Evolutionary conservation across 2,329 filamentous ascomycete species (phyloP).

Genomic region (Penicillium sp.): DNA sequence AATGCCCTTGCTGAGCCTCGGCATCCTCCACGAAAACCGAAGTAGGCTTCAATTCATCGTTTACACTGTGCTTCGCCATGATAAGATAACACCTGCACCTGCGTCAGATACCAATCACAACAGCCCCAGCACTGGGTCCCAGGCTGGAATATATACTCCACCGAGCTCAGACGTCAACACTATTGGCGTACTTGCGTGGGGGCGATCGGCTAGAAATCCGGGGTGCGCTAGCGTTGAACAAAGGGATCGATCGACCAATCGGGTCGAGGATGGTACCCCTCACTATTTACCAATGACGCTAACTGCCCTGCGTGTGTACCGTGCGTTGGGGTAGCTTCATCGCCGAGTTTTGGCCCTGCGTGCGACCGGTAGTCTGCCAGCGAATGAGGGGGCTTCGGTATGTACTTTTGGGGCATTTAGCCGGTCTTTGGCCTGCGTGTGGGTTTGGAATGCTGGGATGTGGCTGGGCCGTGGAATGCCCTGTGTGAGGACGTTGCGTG

Average conservation of each 20-base stretch:
- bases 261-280: neutral
- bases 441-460: slow-evolving; percentile 4
- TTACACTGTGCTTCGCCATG: slow-evolving; percentile 14
- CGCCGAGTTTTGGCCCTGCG: slow-evolving; percentile 2
- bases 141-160: slow-evolving; percentile 12
- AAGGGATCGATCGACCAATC: slow-evolving; percentile 10
- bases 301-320: slow-evolving; percentile 9
- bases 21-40: slow-evolving; percentile 17
- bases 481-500: slow-evolving; percentile 2
- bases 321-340: neutral
- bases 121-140: neutral
- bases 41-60: slow-evolving; percentile 10
- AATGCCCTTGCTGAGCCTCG: slow-evolving; percentile 8
- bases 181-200: slow-evolving; percentile 5
- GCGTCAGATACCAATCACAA: neutral
- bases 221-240: slow-evolving; percentile 13
- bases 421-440: neutral
- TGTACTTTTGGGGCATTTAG: neutral
- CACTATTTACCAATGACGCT: neutral
- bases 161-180: neutral
- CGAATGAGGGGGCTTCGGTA: neutral
- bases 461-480: slow-evolving; percentile 7
- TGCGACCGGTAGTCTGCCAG: neutral
- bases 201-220: slow-evolving; percentile 8
- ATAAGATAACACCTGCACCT: neutral